These are phyloP conservation scores for Phytophthora fragariae DNA, from an alignment of 352 stramenopile genomes.

Conservation along the genomic window DNA sequence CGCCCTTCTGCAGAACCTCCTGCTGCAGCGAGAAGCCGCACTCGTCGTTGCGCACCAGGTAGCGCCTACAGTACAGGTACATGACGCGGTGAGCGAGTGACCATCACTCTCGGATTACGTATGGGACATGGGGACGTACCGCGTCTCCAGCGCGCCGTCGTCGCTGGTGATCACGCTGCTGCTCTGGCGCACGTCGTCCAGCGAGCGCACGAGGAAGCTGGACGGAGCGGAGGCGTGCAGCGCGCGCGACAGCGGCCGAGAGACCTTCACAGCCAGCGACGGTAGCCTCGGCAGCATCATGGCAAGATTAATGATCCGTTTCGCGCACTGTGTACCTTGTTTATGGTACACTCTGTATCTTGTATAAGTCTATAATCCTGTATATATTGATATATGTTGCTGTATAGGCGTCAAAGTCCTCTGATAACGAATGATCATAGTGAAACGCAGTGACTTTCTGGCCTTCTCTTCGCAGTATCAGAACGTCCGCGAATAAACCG, in stretches of 20 bases:
- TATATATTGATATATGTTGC: too few relatives aligned
- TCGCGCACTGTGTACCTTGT: not conserved
- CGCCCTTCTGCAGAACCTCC: conserved; percentile 68
- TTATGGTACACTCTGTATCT: not conserved
- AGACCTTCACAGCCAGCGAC: conserved; percentile 1
- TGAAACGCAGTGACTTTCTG: not conserved
- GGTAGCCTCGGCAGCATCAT: conserved; percentile 18
- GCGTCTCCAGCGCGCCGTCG: conserved; percentile 60
- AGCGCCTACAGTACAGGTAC: conserved; percentile 44
- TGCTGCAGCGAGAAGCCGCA: conserved; percentile 84
- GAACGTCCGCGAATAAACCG: not conserved
- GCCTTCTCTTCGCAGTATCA: not conserved
- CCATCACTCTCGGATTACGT: not conserved
- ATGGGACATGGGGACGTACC: conserved; percentile 33
- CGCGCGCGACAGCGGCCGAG: conserved; percentile 25
- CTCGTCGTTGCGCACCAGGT: conserved; percentile 74
- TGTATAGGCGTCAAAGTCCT: too few relatives aligned
- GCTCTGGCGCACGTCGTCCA: conserved; percentile 54
- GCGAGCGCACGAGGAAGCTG: conserved; percentile 63
- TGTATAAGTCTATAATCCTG: not conserved
- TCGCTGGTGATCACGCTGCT: conserved; percentile 51
- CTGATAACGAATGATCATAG: not conserved
- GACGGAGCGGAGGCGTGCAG: conserved; percentile 52
- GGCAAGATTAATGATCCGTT: not conserved
- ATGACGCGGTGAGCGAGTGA: not conserved